These are phyloP conservation scores for Penicillium vulpinum DNA, from an alignment of 2,329 filamentous ascomycete genomes.

Conservation along the genomic window DNA sequence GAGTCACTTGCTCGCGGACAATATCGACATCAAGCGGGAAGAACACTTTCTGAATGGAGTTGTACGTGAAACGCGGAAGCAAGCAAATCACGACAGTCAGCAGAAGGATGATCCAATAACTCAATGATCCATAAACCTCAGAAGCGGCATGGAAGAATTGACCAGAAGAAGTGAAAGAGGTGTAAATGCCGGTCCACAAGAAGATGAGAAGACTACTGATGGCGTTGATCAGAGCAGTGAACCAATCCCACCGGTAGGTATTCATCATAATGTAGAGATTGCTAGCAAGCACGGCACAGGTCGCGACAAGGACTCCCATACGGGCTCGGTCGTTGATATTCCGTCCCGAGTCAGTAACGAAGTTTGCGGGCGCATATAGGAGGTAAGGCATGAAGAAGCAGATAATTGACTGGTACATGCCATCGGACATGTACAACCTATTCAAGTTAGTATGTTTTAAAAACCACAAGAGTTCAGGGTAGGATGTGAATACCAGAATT, in stretches of 20 bases:
- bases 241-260: conserved; percentile 97
- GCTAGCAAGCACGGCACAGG: conserved; percentile 80
- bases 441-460: conserved; percentile 29
- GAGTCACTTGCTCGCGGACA: conserved; percentile 83
- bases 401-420: conserved; percentile 90
- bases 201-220: conserved; percentile 87
- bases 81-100: conserved; percentile 79
- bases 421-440: conserved; percentile 92
- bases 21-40: conserved; percentile 93
- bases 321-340: conserved; percentile 76
- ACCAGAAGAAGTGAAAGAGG: conserved; percentile 57
- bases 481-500: conserved; percentile 77
- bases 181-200: conserved; percentile 93
- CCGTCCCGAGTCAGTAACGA: conserved; percentile 70
- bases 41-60: conserved; percentile 89
- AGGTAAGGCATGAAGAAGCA: conserved; percentile 92
- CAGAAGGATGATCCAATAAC: conserved; percentile 83
- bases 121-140: conserved; percentile 76
- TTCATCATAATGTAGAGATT: conserved; percentile 96
- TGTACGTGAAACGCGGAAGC: conserved; percentile 82
- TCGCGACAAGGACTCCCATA: conserved; percentile 84
- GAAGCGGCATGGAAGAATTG: conserved; percentile 74
- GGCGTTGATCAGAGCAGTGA: conserved; percentile 77
- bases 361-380: conserved; percentile 68
- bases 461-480: not conserved